Evolutionary conservation across 371 early-diverging fungal species (phyloP), one percentile per base, ranked within the genome.

Genomic region (Mucor piriformis): DNA sequence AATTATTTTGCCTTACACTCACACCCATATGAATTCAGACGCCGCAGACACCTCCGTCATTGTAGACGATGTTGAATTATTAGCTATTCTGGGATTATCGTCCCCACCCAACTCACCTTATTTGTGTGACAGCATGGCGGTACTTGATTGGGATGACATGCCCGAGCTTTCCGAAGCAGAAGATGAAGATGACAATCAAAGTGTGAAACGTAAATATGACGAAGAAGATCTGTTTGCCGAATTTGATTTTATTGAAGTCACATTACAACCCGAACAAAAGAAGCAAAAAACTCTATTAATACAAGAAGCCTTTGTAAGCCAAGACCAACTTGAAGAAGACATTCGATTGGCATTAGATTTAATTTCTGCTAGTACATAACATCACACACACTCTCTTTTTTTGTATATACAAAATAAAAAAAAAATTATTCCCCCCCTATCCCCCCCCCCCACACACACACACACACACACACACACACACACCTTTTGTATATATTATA

Each of bases 241-340:
- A 15, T 50, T 69, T 29, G 73, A 73, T 29, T 66, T 73, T 50
- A 55, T 73, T 43, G 69, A 73, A 54, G 73, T 69, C 2, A 47
- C 69, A 7, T 55, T 15, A 35, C 18, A 44, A 29, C 32, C 32
- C n/a, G 29, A 5, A 55, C 32, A 29, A 55, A 55, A 46, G 37
- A 51, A 51, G 15, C 53, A 40, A 55, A 55, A 44, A 33, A 55
- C 46, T 46, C 24, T 46, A 23, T 46, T 46, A 46, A 46, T 44
- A 29, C 61, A 52, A 60, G 46, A 37, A 15, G 38, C 57, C 12
- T 67, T 67, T 59, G 60, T 66, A 2, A 50, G 48, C 42, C 57
- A 65, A 15, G 61, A 20, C 21, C 46, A 46, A 46, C n/a, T 57
- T 24, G 61, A 67, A 25, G 67, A 71, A 44, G 66, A 58, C 6